These are phyloP conservation scores for Colletotrichum echinochloae DNA, from an alignment of 2,329 filamentous ascomycete species.

Conservation along the genomic window DNA sequence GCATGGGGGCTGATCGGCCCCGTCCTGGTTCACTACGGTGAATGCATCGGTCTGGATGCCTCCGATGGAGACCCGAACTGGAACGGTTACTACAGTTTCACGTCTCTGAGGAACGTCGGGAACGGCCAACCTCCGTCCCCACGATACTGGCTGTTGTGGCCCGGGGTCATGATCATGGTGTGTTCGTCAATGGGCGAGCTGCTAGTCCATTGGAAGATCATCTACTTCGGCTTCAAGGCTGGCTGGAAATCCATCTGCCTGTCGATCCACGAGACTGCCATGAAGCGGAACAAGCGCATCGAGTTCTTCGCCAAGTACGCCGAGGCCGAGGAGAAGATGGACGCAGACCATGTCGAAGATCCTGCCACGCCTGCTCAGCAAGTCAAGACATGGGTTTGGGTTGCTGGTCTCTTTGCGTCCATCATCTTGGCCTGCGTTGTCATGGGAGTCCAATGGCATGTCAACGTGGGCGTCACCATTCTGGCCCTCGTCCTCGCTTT, in stretches of 20 bases:
- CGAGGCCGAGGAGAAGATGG: conserved; percentile 48
- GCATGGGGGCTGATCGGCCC: conserved; percentile 67
- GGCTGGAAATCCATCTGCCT: conserved; percentile 48
- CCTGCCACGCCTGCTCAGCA: conserved; percentile 57
- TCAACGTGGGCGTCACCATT: conserved; percentile 67
- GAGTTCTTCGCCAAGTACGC: conserved; percentile 52
- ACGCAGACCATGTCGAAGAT: conserved; percentile 53
- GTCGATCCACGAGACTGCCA: conserved; percentile 48
- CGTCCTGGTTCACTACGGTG: conserved; percentile 62
- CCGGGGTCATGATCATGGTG: conserved; percentile 58
- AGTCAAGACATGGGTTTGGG: conserved; percentile 67
- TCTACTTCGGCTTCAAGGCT: conserved; percentile 51
- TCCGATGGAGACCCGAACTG: conserved; percentile 45
- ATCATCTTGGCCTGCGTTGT: conserved; percentile 66
- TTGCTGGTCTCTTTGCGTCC: conserved; percentile 58
- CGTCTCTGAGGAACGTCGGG: conserved; percentile 47
- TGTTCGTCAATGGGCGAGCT: conserved; percentile 57
- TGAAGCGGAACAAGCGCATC: conserved; percentile 48
- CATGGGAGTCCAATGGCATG: conserved; percentile 63
- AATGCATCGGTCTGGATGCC: conserved; percentile 57
- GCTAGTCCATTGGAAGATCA: conserved; percentile 53
- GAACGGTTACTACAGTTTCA: conserved; percentile 48
- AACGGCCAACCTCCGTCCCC: conserved; percentile 50
- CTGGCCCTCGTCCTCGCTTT: conserved; percentile 68
- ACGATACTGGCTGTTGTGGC: conserved; percentile 59